Conservation (phyloP, 2,329 filamentous ascomycete species). For the Daldinia sp. region DNA sequence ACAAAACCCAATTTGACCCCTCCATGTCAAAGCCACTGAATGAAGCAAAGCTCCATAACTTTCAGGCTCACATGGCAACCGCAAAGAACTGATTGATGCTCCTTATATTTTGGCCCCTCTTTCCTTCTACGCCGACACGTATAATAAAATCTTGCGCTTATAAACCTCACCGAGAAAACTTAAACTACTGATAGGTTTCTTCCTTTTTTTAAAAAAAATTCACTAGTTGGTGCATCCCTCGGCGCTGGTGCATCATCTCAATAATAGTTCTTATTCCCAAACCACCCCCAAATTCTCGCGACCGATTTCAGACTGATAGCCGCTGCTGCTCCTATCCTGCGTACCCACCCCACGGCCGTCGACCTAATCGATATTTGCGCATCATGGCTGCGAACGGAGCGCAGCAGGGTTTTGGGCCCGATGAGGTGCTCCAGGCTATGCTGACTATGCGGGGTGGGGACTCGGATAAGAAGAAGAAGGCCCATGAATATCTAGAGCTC, state of each 20-base stretch:
- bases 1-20: slow-evolving; percentile 16
- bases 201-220: not conserved
- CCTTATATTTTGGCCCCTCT: slow-evolving; percentile 41
- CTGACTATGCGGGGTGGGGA: slow-evolving; percentile 90
- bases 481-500: slow-evolving; percentile 87
- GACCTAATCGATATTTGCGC: slow-evolving; percentile 39
- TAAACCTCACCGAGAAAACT: slow-evolving; percentile 3
- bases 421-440: slow-evolving; percentile 82
- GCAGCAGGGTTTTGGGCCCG: slow-evolving; percentile 77
- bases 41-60: slow-evolving; percentile 14
- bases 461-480: slow-evolving; percentile 84
- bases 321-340: slow-evolving; percentile 34
- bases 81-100: slow-evolving; percentile 23
- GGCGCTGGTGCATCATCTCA: slow-evolving; percentile 9
- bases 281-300: slow-evolving; percentile 17
- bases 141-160: slow-evolving; percentile 18
- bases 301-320: slow-evolving; percentile 31
- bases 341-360: slow-evolving; percentile 42
- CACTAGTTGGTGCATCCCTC: slow-evolving; percentile 18
- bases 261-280: slow-evolving; percentile 5
- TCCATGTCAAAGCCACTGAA: slow-evolving; percentile 27
- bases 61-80: slow-evolving; percentile 37
- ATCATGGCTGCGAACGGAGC: slow-evolving; percentile 73
- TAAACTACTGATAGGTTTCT: not conserved
- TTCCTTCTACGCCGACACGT: slow-evolving; percentile 27